Conservation (phyloP, 768 basidiomycete species). For the Boletus coccyginus region DNA sequence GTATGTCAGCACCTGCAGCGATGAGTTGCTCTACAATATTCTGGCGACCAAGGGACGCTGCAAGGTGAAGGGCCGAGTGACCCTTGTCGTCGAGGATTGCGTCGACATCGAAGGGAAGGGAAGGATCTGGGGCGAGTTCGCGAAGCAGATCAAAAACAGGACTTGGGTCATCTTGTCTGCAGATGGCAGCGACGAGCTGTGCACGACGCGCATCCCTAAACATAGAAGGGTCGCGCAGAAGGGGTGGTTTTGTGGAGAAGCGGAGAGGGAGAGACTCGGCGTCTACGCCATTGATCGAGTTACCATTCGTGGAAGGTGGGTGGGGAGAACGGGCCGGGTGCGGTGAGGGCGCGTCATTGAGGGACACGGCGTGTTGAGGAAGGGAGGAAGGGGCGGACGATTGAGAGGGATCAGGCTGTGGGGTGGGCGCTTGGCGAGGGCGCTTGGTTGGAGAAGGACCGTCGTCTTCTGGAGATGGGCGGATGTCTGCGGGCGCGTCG, state of each 20-base stretch:
- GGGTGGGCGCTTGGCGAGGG: constrained; percentile 52
- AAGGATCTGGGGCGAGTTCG: constrained; percentile 50
- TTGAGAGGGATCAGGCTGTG: constrained; percentile 33
- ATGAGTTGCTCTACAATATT: constrained; percentile 70
- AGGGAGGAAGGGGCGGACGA: constrained; percentile 18
- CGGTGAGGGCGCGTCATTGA: constrained; percentile 32
- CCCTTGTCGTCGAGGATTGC: constrained; percentile 91
- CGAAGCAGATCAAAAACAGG: constrained; percentile 63
- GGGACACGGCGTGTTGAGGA: constrained; percentile 31
- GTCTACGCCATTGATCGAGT: constrained; percentile 40
- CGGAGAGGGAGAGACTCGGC: constrained; percentile 49
- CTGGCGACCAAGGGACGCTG: constrained; percentile 78
- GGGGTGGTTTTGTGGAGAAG: constrained; percentile 64
- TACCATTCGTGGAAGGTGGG: constrained; percentile 45
- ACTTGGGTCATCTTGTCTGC: constrained; percentile 64
- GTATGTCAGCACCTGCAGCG: constrained; percentile 76
- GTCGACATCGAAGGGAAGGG: constrained; percentile 57
- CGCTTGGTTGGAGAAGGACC: constrained; percentile 74
- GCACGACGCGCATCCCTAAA: constrained; percentile 53
- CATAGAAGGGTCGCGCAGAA: constrained; percentile 53
- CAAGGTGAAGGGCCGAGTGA: constrained; percentile 92
- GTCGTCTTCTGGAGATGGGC: constrained; percentile 49
- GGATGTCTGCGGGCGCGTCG: constrained; percentile 42
- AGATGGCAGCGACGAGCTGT: constrained; percentile 64
- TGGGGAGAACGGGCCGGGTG: constrained; percentile 46